A percentile compares a stretch with the other conserved stretches of the same genome.
These are phyloP conservation scores for Irpex lacteus DNA, from an alignment of 1,284 basidiomycete genomes.

Conservation along the genomic window DNA sequence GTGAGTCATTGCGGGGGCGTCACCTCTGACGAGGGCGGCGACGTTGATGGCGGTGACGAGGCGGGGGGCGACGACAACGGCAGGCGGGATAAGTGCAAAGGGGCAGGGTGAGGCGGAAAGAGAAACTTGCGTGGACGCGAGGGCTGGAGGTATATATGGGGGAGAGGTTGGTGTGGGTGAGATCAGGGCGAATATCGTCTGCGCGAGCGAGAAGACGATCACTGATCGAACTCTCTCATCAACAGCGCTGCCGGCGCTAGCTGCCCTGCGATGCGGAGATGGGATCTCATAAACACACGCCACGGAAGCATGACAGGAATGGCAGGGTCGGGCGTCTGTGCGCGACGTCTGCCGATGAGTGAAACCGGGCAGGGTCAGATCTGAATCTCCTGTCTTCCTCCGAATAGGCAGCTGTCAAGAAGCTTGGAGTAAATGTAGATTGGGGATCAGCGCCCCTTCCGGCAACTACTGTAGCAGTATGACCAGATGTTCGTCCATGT, in stretches of 20 bases:
- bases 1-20: conserved; percentile 48
- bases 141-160: conserved; percentile 34
- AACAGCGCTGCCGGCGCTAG: conserved; percentile 2
- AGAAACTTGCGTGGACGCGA: conserved; percentile 18
- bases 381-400: conserved; percentile 16
- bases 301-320: conserved; percentile 21
- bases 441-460: conserved; percentile 16
- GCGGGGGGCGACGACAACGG: conserved; percentile 39
- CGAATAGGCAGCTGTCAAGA: conserved; percentile 12
- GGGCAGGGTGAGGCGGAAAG: conserved; percentile 18
- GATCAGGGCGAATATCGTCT: conserved; percentile 33
- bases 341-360: background rate
- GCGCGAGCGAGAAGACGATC: conserved; percentile 29
- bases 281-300: conserved; percentile 16
- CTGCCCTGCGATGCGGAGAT: conserved; percentile 18
- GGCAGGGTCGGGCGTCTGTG: conserved; percentile 2
- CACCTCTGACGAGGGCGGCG: conserved; percentile 8
- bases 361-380: conserved; percentile 3
- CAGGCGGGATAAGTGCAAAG: conserved; percentile 38
- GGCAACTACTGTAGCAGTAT: conserved; percentile 2
- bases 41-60: conserved; percentile 26
- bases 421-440: background rate
- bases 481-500: too few species aligned
- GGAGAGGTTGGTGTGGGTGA: conserved; percentile 22
- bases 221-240: conserved; percentile 25